Base-by-base conservation (phyloP, 2,329 filamentous ascomycete species). In the Fusarium compactum region DNA sequence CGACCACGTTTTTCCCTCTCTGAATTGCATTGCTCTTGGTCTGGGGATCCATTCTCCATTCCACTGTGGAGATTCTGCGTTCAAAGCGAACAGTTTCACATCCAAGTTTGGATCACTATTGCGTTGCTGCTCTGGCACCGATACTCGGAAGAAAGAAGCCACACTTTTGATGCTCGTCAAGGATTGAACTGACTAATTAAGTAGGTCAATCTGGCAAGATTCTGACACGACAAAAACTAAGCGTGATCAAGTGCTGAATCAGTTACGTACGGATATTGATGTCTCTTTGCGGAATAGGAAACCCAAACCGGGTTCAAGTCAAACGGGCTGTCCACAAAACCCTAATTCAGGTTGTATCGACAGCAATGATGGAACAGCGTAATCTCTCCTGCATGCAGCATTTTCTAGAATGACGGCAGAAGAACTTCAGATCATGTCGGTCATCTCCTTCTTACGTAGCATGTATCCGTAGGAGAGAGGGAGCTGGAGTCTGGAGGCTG, bases 401-500 rank as follows among this genome's bases (percentile, higher is more conserved):
- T 65, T 62, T 77, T 78, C 76, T 77, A 77, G 76, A 78, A 78
- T 65, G 58, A 65, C 76, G 76, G 75, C 70, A 78, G 76, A 78
- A 78, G 74, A 62, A 55, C 30, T 65, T 48, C 57, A 68, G 38
- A 57, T 30, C 27, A 32, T 65, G 52, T 41, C 62, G 24, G 40
- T 40, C 45, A 64, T 58, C 47, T 51, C 46, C 44, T 27, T 46
- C 59, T 46, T 16, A 58, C 47, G 46, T 43, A 16, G 27, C 47
- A 30, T 52, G 52, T 29, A 29, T 29, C 27, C 27, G 27, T 29
- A 43, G 50, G 34, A 41, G 24, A 22, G 30, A 34, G 10, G 6
- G 16, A 32, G 29, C 29, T 50, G 20, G 50, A 52, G 30, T 24
- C 20, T 51, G 18, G 18, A n/a, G 32, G 16, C 16, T 34, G 30